Percentiles rank a stretch among this genome's conserved stretches.
phyloP scores from a whole-genome alignment of 2,329 filamentous ascomycete species.

The Trichoderma arundinaceum region DNA sequence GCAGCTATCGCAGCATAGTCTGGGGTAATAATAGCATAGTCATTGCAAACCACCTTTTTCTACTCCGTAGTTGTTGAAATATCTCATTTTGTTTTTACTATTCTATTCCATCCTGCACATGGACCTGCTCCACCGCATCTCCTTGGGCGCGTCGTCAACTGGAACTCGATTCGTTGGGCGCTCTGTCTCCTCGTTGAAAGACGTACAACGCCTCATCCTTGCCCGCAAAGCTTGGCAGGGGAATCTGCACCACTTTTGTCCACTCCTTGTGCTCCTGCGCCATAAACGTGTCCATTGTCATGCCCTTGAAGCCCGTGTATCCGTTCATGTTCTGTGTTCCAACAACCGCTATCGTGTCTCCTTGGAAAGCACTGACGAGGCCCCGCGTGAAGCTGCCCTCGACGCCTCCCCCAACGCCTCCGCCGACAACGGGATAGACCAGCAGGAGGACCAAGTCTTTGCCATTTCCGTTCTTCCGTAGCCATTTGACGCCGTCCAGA shows the following conservation, averaged over 20 bases:
- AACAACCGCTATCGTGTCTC: slow-evolving; percentile 71
- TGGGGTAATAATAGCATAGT: too few species aligned
- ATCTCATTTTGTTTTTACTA: too few species aligned
- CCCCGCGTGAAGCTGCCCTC: slow-evolving; percentile 68
- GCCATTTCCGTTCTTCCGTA: slow-evolving; percentile 56
- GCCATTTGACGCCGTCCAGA: slow-evolving; percentile 64
- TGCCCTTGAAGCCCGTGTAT: slow-evolving; percentile 70
- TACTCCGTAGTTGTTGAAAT: too few species aligned
- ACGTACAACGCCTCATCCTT: slow-evolving; percentile 79
- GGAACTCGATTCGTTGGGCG: slow-evolving; percentile 34
- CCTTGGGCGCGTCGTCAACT: slow-evolving; percentile 5
- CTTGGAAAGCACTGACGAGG: slow-evolving; percentile 65
- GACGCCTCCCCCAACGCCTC: slow-evolving; percentile 66
- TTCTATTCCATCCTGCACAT: too few species aligned
- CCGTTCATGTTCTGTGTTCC: slow-evolving; percentile 77
- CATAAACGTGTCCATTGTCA: slow-evolving; percentile 72
- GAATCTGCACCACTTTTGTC: slow-evolving; percentile 66
- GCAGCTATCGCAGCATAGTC: too few species aligned
- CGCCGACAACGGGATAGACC: slow-evolving; percentile 74
- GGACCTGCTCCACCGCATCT: neutral
- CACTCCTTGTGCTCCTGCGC: slow-evolving; percentile 61
- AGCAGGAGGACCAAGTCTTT: slow-evolving; percentile 67
- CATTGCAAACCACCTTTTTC: too few species aligned
- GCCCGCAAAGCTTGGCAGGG: slow-evolving; percentile 74
- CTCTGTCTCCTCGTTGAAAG: slow-evolving; percentile 59